Evolutionary conservation across 1,284 basidiomycete species (phyloP), one percentile per base, ranked within the genome.

Genomic region (Lentinula novae-zelandiae): DNA sequence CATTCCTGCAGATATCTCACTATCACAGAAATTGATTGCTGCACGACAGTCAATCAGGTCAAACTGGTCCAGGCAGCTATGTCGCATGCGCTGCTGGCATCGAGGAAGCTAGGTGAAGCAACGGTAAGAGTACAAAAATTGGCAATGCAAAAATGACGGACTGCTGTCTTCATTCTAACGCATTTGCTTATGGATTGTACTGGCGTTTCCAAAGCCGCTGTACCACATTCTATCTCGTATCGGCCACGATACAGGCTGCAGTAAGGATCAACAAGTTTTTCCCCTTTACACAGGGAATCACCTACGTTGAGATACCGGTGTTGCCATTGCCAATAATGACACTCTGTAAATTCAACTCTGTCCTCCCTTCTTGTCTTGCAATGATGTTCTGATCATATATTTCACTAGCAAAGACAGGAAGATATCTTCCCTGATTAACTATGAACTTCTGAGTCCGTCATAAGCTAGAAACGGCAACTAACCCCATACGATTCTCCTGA

Each of bases 371-470:
- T 9, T 73, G 72, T 44, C 76, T 72, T 2, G 85, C 81, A 17
- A 82, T 67, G 58, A 78, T 71, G 71, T 94, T 93, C 62, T 88
- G 82, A 71, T 93, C 91, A 50, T 85, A 81, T 40, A 95, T 87
- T 63, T 92, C 86, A 54, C 86, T 84, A 0, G 91, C 92, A 63
- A 94, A 94, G 5, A 92, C 81, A 1, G 91, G 92, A 1, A 93
- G 76, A 72, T 93, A 93, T 44, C 89, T 84, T 0, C 92, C 90
- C 83, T 87, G 50, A 31, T 51, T 8, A 15, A 31, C 20, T 27
- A 27, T 27, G 3, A 27, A 27, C 27, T 27, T 27, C 27, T 27
- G 27, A 27, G 27, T 27, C 27, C 27, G 27, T 4, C 2, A 27
- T 22, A 34, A 53, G 6, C 27, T 20, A 46, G 20, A 15, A 9